Percentiles rank a stretch among this genome's conserved stretches.
Evolutionary conservation across 345 rosid genomes (phyloP).

Genomic region (Gossypium herbaceum): DNA sequence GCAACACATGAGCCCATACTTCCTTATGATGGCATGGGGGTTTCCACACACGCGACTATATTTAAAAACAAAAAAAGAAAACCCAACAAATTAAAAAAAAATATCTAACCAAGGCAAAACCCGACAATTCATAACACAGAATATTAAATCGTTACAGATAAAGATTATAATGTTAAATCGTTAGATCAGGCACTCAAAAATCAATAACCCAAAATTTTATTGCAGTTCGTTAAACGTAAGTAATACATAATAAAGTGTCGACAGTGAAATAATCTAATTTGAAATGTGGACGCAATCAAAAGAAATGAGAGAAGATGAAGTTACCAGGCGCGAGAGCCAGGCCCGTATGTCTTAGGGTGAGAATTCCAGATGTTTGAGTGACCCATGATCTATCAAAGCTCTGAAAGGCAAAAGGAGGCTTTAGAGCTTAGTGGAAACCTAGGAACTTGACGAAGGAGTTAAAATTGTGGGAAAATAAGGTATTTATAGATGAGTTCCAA

Average conservation of each 20-base stretch:
- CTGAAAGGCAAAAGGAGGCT: background rate
- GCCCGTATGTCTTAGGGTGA: conserved; percentile 55
- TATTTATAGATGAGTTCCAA: background rate
- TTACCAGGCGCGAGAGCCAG: conserved; percentile 57
- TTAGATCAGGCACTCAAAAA: background rate
- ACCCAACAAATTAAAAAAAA: background rate
- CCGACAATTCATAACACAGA: background rate
- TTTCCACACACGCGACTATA: conserved; percentile 39
- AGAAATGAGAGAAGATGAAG: background rate
- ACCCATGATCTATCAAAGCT: conserved; percentile 32
- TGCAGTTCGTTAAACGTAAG: background rate
- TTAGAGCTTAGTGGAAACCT: background rate
- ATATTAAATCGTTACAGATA: background rate
- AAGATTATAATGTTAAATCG: background rate
- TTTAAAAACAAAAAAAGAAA: background rate
- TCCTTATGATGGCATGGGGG: conserved; percentile 37
- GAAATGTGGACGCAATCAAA: background rate
- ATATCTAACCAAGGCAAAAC: background rate
- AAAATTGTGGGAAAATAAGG: background rate
- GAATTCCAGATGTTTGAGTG: conserved; percentile 57
- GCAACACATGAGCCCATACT: conserved; percentile 40
- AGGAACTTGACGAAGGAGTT: background rate
- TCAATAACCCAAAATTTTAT: background rate
- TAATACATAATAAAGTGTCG: background rate
- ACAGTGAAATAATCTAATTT: background rate